Conservation (phyloP, 768 basidiomycete species). For the Candolleomyces aberdarensis region DNA sequence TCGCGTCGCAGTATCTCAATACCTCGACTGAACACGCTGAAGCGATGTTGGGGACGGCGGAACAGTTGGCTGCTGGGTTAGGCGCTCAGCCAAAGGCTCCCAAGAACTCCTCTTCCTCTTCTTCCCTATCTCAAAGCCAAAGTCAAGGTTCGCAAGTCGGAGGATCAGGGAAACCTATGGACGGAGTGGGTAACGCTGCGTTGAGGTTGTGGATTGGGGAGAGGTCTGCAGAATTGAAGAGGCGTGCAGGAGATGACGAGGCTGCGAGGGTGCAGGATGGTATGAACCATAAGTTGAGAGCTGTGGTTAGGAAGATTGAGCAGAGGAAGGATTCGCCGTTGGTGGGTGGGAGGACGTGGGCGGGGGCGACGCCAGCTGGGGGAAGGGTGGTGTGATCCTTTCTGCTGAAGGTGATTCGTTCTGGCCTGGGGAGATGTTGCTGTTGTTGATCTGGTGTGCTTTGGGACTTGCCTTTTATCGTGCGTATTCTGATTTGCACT, state of each 20-base stretch:
- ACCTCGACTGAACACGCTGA: slow-evolving; percentile 69
- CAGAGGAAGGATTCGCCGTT: too few relatives aligned
- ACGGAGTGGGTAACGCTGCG: slow-evolving; percentile 56
- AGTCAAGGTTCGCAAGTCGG: neutral
- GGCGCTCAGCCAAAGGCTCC: slow-evolving; percentile 42
- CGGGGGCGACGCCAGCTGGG: too few relatives aligned
- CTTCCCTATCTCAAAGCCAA: slow-evolving; percentile 4
- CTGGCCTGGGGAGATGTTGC: too few relatives aligned
- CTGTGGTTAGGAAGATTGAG: too few relatives aligned
- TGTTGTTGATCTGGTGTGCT: too few relatives aligned
- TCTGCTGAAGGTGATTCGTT: too few relatives aligned
- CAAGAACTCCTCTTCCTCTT: slow-evolving; percentile 5
- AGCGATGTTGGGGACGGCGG: slow-evolving; percentile 62
- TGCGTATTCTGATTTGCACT: too few relatives aligned
- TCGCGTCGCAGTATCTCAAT: slow-evolving; percentile 68
- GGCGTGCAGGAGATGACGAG: slow-evolving; percentile 50
- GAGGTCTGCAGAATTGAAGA: slow-evolving; percentile 62
- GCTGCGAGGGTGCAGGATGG: slow-evolving; percentile 43
- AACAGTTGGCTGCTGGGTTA: slow-evolving; percentile 68
- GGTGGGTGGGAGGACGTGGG: too few relatives aligned
- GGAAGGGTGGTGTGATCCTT: too few relatives aligned
- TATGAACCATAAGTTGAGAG: too few relatives aligned
- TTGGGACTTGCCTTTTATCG: too few relatives aligned
- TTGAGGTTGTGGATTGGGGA: slow-evolving; percentile 74
- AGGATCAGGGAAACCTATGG: slow-evolving; percentile 10